phyloP scores from a whole-genome alignment of 2,329 filamentous ascomycete genomes.

The Neofusicoccum sp. region DNA sequence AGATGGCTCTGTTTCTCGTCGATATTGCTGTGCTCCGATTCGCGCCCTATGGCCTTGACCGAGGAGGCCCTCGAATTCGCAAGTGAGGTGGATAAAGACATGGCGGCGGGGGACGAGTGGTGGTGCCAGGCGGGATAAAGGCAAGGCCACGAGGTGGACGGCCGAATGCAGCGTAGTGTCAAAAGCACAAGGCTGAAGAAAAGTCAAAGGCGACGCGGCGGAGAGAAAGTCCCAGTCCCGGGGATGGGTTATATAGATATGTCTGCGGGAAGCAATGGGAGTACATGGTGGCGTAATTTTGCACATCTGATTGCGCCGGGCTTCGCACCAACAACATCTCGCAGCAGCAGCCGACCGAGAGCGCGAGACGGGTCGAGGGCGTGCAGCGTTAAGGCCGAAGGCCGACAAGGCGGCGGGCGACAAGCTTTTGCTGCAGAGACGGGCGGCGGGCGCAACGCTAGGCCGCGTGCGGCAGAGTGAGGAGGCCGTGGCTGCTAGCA shows the following conservation, averaged over 20 bases:
- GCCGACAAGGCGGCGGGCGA: not conserved
- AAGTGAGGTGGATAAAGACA: not conserved
- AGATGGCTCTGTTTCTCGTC: constrained; percentile 1
- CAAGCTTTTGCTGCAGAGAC: constrained; percentile 6
- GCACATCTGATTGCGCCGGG: no score
- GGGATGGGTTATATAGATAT: no score
- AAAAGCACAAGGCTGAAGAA: no score
- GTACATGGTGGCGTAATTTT: no score
- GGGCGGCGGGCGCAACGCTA: not conserved
- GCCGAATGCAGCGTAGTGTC: no score
- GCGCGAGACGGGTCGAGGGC: not conserved
- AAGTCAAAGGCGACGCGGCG: no score
- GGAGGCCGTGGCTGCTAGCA: not conserved
- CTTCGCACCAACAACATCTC: no score
- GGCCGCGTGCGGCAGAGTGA: not conserved
- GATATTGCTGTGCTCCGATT: constrained; percentile 1
- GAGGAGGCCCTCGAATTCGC: not conserved
- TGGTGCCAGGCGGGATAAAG: not conserved
- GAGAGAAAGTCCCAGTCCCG: no score
- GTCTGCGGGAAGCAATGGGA: no score
- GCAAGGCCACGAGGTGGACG: not conserved
- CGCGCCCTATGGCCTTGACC: constrained; percentile 9
- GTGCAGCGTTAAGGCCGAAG: not conserved
- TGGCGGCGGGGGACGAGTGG: constrained; percentile 1
- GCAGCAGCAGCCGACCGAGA: no score